Conservation (phyloP, 495 filamentous ascomycete genomes). For the Parmelia sp. region DNA sequence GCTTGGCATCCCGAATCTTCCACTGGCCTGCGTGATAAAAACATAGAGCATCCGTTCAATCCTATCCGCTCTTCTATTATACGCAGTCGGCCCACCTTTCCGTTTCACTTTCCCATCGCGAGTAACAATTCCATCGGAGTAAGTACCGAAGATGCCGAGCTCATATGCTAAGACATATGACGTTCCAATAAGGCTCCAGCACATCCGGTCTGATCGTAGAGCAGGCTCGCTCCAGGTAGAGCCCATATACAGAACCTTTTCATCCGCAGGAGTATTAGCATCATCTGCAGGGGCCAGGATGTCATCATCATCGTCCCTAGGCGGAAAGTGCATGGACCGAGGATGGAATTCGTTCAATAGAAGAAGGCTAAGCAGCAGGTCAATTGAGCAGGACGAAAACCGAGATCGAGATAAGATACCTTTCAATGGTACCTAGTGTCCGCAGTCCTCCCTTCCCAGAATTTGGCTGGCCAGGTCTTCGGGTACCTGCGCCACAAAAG, state of each 20-base stretch:
- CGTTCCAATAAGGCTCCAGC: constrained; percentile 93
- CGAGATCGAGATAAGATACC: constrained; percentile 4
- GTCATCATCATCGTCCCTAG: constrained; percentile 68
- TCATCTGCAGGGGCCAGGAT: constrained; percentile 47
- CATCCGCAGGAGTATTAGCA: constrained; percentile 24
- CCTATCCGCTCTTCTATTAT: constrained; percentile 57
- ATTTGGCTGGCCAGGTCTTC: constrained; percentile 46
- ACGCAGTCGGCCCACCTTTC: background rate
- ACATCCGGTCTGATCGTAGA: constrained; percentile 96
- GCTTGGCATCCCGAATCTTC: constrained; percentile 85
- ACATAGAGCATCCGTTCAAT: constrained; percentile 81
- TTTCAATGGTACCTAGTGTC: constrained; percentile 89
- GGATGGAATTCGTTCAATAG: constrained; percentile 97
- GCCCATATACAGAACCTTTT: constrained; percentile 6
- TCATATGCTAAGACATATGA: constrained; percentile 87
- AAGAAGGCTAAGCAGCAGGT: constrained; percentile 48
- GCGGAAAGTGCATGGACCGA: constrained; percentile 88
- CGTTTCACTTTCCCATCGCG: constrained; percentile 10
- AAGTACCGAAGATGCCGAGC: constrained; percentile 84
- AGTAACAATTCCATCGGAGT: constrained; percentile 13
- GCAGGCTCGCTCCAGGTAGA: constrained; percentile 81
- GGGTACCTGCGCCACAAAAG: constrained; percentile 67
- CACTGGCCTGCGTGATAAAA: constrained; percentile 84
- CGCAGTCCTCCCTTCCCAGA: constrained; percentile 66
- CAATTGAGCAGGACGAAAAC: background rate